Conservation (phyloP, 2,329 filamentous ascomycete species). For the Aspergillus sp. region DNA sequence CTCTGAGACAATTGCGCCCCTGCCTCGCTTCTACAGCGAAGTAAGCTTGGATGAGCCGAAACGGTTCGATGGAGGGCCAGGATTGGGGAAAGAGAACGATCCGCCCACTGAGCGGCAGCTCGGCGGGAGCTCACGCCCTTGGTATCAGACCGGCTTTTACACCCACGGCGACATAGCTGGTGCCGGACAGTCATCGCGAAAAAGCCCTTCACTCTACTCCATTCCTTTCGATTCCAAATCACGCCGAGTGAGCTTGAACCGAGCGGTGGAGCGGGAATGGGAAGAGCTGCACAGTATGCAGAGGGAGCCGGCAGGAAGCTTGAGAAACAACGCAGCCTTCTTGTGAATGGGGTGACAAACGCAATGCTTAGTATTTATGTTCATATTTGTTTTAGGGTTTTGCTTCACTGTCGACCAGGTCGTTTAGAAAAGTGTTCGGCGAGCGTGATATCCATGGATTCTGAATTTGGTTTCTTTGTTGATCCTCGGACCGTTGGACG, state of each 20-base stretch:
- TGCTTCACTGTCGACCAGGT: slow-evolving; percentile 9
- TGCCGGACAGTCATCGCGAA: slow-evolving; percentile 9
- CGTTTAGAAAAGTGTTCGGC: slow-evolving; percentile 1
- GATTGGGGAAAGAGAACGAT: slow-evolving; percentile 19
- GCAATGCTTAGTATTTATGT: background rate
- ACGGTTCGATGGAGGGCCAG: slow-evolving; percentile 26
- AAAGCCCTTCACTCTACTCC: slow-evolving; percentile 23
- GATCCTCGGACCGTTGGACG: background rate
- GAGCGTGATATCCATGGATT: slow-evolving; percentile 10
- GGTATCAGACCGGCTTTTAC: slow-evolving; percentile 25
- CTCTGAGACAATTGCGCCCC: slow-evolving; percentile 37
- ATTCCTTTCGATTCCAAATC: slow-evolving; percentile 18
- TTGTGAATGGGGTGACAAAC: slow-evolving; percentile 19
- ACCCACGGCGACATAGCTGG: slow-evolving; percentile 12
- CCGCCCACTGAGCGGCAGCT: slow-evolving; percentile 24
- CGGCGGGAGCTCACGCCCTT: slow-evolving; percentile 22
- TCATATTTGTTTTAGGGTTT: slow-evolving; percentile 7
- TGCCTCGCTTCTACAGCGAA: slow-evolving; percentile 42
- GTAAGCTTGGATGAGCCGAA: slow-evolving; percentile 32
- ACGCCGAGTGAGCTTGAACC: slow-evolving; percentile 27
- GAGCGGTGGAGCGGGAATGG: slow-evolving; percentile 21
- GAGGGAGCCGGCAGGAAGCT: slow-evolving; percentile 26
- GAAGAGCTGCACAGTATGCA: slow-evolving; percentile 20
- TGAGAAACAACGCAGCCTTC: slow-evolving; percentile 34
- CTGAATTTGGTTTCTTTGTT: slow-evolving; percentile 1